Evolutionary conservation across 2,329 filamentous ascomycete species (phyloP), one percentile per base, ranked within the genome.

Genomic region (Myriosclerotinia duriaeana): DNA sequence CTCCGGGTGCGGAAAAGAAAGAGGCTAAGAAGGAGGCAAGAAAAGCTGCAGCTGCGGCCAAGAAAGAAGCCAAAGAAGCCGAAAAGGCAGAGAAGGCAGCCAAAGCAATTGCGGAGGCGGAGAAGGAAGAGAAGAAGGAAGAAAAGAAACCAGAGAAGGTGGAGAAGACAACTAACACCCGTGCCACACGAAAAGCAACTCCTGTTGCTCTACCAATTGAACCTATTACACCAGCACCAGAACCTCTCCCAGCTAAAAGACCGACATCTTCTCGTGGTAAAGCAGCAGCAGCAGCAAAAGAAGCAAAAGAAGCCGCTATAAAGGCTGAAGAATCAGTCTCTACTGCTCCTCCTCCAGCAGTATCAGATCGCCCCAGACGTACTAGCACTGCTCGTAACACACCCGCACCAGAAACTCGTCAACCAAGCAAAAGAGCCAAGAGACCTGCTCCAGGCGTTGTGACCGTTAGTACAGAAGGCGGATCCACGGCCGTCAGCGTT

Each of bases 381-480:
- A 70, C 76, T 2, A 77, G 76, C 64, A 78, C 77, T 14, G 74
- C 78, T 26, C 79, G 78, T 22, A 79, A 80, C 30, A 78, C 78
- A 8, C 77, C 79, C 20, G 77, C 63, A 22, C 76, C 76, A 22
- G 82, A 84, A 64, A 71, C 72, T 48, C 79, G 79, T 65, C 79
- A 78, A 64, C 75, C 78, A n/a, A 81, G 79, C 71, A 85, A 87
- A 73, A 85, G 90, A 38, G 80, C 84, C 64, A 92, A 89, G 78
- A 82, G 87, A 66, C 90, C 90, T 55, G 89, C 88, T 40, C 90
- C 90, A 14, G 90, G 90, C 66, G 82, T 90, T 70, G 85, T 93
- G 72, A 90, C 80, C 2, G 68, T 71, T 30, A 69, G 79, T 4
- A 71, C 71, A 14, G 78, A 80, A 66, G 81, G 81, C 14, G 63